Evolutionary conservation across 2,329 filamentous ascomycete species (phyloP).

Genomic region (Aspergillus jensenii): DNA sequence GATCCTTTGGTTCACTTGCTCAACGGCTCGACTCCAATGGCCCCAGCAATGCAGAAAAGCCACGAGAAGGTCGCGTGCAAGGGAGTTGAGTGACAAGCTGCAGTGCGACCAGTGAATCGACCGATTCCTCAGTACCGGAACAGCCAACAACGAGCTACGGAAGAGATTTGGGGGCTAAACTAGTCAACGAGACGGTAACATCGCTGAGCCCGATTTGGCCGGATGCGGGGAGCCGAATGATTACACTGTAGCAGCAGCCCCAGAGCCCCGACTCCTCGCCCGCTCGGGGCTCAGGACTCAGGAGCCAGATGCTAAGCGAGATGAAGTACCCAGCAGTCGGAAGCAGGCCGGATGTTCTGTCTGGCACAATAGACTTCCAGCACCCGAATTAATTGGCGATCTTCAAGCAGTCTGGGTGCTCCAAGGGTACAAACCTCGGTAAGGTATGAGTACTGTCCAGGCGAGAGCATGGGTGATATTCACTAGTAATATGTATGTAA

Average conservation of each 20-base stretch:
- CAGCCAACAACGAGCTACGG: not conserved
- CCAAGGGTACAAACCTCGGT: not conserved
- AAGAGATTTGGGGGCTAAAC: not conserved
- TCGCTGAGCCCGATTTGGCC: conserved; percentile 11
- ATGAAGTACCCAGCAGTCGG: not conserved
- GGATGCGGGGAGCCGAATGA: conserved; percentile 20
- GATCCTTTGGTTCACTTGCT: not conserved
- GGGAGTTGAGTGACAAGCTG: not conserved
- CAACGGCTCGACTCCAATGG: not conserved
- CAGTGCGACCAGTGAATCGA: not conserved
- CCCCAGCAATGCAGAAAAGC: not conserved
- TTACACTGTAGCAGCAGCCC: not conserved
- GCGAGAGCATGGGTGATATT: not conserved
- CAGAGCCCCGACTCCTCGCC: too few species aligned
- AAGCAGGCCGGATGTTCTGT: too few species aligned
- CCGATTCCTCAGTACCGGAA: not conserved
- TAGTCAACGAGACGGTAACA: conserved; percentile 21
- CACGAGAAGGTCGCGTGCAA: conserved; percentile 8
- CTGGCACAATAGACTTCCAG: too few species aligned
- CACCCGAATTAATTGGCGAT: not conserved
- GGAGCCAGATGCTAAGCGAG: not conserved
- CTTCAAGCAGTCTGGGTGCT: not conserved
- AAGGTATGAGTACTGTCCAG: not conserved
- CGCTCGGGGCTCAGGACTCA: too few species aligned
- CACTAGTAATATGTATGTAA: not conserved